Evolutionary conservation across 169 alveolate genomes (phyloP).

Genomic region (Toxoplasma gondii): DNA sequence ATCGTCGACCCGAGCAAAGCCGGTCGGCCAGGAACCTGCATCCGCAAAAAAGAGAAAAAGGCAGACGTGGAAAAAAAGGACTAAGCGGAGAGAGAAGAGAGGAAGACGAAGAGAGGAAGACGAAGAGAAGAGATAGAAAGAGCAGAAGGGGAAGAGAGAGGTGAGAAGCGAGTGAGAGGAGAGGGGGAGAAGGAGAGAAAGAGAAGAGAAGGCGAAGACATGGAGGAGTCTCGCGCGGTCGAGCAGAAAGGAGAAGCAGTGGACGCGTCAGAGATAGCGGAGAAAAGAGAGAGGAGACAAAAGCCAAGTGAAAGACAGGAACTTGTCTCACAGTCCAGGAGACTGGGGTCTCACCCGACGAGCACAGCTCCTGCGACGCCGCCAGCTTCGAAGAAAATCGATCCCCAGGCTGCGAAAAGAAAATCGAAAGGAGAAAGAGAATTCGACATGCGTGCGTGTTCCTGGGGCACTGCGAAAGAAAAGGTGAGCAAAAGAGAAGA

Average conservation of each 20-base stretch:
- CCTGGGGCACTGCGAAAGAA: not conserved
- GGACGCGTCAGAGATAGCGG: not conserved
- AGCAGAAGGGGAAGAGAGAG: not conserved
- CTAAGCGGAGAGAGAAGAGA: not conserved
- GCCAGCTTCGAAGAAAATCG: conserved; percentile 2
- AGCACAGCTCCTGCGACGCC: conserved; percentile 1
- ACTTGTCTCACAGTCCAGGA: not conserved
- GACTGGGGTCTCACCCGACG: not conserved
- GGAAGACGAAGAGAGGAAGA: not conserved
- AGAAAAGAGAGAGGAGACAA: not conserved
- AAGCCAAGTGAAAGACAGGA: not conserved
- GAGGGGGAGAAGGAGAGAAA: not conserved
- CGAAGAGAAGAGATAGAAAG: not conserved
- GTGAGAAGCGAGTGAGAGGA: not conserved
- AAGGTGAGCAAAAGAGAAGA: not conserved
- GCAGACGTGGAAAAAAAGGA: not conserved
- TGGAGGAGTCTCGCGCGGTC: not conserved
- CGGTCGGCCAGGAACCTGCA: conserved; percentile 51
- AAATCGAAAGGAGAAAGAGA: not conserved
- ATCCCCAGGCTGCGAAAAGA: not conserved
- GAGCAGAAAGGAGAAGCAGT: not conserved
- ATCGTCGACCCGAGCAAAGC: conserved; percentile 43
- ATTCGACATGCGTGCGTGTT: not conserved
- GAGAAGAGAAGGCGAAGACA: not conserved
- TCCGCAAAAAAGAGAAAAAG: not conserved